These are phyloP conservation scores for Sorghum bicolor DNA, from an alignment of 176 grass and related monocot genomes.

Conservation along the genomic window DNA sequence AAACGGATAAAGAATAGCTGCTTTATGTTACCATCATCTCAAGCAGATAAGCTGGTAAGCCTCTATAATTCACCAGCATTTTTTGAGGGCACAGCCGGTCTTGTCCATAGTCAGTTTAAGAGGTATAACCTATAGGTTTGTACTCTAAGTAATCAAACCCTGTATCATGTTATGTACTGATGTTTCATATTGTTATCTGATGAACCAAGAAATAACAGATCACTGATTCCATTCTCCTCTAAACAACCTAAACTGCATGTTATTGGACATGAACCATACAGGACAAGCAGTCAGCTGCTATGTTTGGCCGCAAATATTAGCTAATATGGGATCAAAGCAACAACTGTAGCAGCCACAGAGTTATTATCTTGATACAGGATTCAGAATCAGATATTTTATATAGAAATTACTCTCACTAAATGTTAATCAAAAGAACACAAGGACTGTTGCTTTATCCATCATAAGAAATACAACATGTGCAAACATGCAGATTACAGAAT, in stretches of 20 bases:
- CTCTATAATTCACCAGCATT: constrained; percentile 3
- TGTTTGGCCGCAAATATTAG: not conserved
- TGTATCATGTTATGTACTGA: not conserved
- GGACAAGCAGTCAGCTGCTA: not conserved
- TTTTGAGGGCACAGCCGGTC: constrained; percentile 9
- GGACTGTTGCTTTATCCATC: not conserved
- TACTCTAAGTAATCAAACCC: not conserved
- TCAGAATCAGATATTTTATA: not conserved
- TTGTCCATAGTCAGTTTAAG: constrained; percentile 3
- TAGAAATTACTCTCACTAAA: not conserved
- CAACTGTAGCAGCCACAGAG: not conserved
- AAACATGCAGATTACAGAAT: constrained; percentile 57
- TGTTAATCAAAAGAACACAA: not conserved
- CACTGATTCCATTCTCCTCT: not conserved
- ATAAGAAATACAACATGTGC: not conserved
- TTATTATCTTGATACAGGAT: constrained; percentile 1
- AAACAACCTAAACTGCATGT: not conserved
- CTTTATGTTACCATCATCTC: constrained; percentile 58
- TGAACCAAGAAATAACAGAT: constrained; percentile 6
- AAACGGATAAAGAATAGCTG: constrained; percentile 93
- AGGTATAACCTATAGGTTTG: not conserved
- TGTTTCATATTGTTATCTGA: not conserved
- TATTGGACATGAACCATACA: not conserved
- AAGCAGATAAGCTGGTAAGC: constrained; percentile 72
- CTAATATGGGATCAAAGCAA: not conserved